These are phyloP conservation scores for Sabuloglossum arenarium DNA, from an alignment of 495 filamentous ascomycete species.

Conservation along the genomic window DNA sequence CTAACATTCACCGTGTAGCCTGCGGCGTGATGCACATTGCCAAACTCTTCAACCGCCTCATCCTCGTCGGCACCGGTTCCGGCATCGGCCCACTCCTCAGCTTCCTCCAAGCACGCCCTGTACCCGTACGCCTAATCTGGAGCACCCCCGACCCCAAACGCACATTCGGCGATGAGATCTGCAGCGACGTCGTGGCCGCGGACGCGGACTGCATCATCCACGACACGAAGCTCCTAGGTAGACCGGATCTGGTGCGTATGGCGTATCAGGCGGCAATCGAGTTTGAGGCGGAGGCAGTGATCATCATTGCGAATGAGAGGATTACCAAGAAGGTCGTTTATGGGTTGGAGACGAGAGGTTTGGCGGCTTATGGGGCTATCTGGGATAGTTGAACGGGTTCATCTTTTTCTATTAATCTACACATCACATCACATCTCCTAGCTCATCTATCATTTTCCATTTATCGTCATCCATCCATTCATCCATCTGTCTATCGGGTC, in stretches of 20 bases:
- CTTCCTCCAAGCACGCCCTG: conserved; percentile 13
- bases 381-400: conserved; percentile 43
- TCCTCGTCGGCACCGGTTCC: conserved; percentile 66
- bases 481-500: no score
- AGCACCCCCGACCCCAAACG: conserved; percentile 29
- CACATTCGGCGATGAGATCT: conserved; percentile 31
- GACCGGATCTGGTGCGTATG: conserved; percentile 33
- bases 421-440: no score
- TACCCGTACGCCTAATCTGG: conserved; percentile 36
- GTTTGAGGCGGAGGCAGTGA: conserved; percentile 46
- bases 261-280: conserved; percentile 34
- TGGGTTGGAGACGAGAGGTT: conserved; percentile 44
- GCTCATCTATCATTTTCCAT: no score
- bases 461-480: no score
- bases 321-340: conserved; percentile 54
- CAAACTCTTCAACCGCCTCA: conserved; percentile 40
- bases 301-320: conserved; percentile 55
- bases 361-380: conserved; percentile 59
- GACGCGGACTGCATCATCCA: conserved; percentile 33
- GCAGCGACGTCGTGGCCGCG: conserved; percentile 26
- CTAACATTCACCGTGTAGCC: conserved; percentile 19
- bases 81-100: conserved; percentile 51
- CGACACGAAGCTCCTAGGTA: conserved; percentile 27
- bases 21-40: conserved; percentile 56
- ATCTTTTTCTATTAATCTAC: no score